A percentile compares a stretch with the other conserved stretches of the same genome.
These are phyloP conservation scores for Diaporthe ampelina DNA, from an alignment of 2,329 filamentous ascomycete species.

Conservation along the genomic window DNA sequence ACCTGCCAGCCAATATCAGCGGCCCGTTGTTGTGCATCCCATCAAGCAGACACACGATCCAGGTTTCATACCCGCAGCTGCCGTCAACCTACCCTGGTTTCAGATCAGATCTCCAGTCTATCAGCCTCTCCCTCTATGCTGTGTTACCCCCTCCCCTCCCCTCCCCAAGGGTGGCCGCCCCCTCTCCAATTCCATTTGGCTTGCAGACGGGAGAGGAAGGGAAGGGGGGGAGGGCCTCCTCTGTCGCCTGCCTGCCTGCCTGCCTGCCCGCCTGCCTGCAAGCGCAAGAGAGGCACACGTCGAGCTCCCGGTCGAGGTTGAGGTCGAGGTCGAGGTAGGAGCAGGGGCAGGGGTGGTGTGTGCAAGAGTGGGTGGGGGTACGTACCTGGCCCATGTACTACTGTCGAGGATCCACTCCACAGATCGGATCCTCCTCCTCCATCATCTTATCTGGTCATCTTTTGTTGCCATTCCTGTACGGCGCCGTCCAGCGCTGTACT, in stretches of 20 bases:
- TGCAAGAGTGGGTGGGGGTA: neutral
- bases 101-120: constrained; percentile 33
- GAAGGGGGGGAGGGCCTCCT: neutral
- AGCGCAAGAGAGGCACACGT: neutral
- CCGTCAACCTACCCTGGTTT: constrained; percentile 36
- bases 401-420: constrained; percentile 26
- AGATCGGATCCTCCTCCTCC: constrained; percentile 36
- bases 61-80: constrained; percentile 64
- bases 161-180: no score
- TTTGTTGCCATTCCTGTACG: constrained; percentile 37
- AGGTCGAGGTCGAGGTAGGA: constrained; percentile 1
- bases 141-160: neutral
- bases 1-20: constrained; percentile 65
- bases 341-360: constrained; percentile 2
- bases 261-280: neutral
- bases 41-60: constrained; percentile 63
- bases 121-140: neutral
- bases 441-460: constrained; percentile 37
- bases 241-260: neutral
- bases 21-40: constrained; percentile 56
- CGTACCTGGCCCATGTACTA: constrained; percentile 34
- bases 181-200: constrained; percentile 10
- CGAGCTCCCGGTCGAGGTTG: neutral
- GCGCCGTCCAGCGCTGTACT: constrained; percentile 3
- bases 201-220: neutral